Conservation (phyloP, 1,284 basidiomycete species). For the Sporisorium iseilematis-ciliati region DNA sequence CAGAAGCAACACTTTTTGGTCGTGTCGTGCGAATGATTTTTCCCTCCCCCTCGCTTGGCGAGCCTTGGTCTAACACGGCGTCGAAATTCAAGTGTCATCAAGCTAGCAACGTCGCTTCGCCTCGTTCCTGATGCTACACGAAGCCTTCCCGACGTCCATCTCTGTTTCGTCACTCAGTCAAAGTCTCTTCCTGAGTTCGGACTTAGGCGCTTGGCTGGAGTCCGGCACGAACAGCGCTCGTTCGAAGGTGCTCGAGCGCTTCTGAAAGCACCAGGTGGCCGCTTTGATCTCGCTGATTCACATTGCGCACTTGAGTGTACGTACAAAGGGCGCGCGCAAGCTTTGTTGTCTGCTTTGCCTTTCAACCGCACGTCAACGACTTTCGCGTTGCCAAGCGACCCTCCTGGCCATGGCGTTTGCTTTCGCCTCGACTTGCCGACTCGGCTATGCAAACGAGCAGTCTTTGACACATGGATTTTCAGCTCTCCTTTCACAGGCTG, state of each 20-base stretch:
- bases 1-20: slow-evolving; percentile 14
- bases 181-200: no score
- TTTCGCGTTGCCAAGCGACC: background rate
- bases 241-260: no score
- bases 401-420: background rate
- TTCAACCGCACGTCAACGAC: background rate
- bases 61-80: slow-evolving; percentile 5
- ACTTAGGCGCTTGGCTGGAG: no score
- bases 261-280: background rate
- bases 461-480: background rate
- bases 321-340: background rate
- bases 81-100: background rate
- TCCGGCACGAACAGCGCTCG: no score
- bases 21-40: slow-evolving; percentile 23
- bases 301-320: background rate
- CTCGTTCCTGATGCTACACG: no score
- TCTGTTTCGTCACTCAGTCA: no score
- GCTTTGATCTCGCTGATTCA: slow-evolving; percentile 7
- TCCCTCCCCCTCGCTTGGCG: no score
- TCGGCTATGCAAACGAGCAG: background rate
- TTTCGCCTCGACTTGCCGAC: background rate
- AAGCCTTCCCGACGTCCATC: no score
- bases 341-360: background rate
- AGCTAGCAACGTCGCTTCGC: no score
- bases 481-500: no score